Conservation (phyloP, 148 eudicot genomes). For the Diospyros lotus region DNA sequence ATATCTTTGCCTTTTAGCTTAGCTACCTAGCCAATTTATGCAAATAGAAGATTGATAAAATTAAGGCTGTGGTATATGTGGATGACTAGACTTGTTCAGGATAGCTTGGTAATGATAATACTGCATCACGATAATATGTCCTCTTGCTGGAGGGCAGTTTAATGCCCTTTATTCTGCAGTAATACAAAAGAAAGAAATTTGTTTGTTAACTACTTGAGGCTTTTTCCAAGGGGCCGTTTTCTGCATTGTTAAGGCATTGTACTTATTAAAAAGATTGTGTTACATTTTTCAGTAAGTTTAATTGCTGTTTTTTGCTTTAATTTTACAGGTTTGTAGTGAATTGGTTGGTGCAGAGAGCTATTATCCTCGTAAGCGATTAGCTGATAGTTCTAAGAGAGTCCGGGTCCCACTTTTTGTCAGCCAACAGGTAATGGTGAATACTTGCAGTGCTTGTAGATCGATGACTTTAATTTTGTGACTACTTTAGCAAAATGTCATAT, state of each 20-base stretch:
- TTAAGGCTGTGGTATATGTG: not conserved
- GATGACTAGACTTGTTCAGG: not conserved
- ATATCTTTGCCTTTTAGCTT: not conserved
- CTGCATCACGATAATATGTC: not conserved
- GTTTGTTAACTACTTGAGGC: not conserved
- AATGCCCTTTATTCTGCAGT: not conserved
- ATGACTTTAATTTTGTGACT: not conserved
- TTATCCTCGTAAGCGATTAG: slow-evolving; percentile 53
- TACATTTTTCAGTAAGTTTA: not conserved
- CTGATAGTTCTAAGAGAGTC: slow-evolving; percentile 88
- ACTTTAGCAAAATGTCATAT: not conserved
- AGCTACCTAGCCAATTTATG: not conserved
- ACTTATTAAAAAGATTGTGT: not conserved
- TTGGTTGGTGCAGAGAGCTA: slow-evolving; percentile 35
- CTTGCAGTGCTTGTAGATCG: not conserved
- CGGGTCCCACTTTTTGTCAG: slow-evolving; percentile 52
- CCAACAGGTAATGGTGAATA: slow-evolving; percentile 46
- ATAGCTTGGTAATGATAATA: not conserved
- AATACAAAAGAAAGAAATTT: not conserved
- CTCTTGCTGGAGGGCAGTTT: not conserved
- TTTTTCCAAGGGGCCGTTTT: not conserved
- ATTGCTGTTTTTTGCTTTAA: not conserved
- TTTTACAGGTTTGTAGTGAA: slow-evolving; percentile 46
- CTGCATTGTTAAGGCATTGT: not conserved
- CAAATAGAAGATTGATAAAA: not conserved